Evolutionary conservation across 2,329 filamentous ascomycete species (phyloP).

Genomic region (Verticillium nonalfalfae): DNA sequence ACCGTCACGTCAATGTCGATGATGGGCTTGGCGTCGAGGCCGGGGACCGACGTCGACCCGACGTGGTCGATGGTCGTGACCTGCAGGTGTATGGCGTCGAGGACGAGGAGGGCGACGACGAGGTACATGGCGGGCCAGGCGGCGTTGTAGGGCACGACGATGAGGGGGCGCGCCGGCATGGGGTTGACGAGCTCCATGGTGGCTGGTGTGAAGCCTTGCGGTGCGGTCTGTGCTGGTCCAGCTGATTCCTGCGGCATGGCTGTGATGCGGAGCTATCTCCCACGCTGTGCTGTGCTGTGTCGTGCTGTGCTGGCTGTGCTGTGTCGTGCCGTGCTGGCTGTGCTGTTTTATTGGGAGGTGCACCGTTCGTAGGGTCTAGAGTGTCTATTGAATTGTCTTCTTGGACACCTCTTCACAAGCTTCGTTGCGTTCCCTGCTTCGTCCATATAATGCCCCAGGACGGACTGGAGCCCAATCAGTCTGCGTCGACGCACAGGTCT

Average conservation of each 20-base stretch:
- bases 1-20: conserved; percentile 47
- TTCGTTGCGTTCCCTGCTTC: no score
- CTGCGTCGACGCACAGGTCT: no score
- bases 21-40: conserved; percentile 41
- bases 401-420: no score
- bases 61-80: conserved; percentile 29
- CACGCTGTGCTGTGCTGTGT: no score
- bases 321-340: no score
- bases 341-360: no score
- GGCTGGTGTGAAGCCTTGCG: neutral
- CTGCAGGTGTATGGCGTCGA: neutral
- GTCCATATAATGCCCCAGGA: no score
- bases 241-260: neutral
- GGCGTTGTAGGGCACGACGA: neutral
- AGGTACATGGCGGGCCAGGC: neutral
- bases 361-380: no score
- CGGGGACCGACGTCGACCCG: conserved; percentile 44
- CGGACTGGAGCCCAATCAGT: no score
- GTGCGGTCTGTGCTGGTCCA: neutral
- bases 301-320: no score
- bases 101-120: neutral
- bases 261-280: no score
- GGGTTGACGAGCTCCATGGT: neutral
- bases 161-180: neutral
- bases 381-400: no score